Conservation (phyloP, 768 basidiomycete species). For the Tricholoma furcatifolium region DNA sequence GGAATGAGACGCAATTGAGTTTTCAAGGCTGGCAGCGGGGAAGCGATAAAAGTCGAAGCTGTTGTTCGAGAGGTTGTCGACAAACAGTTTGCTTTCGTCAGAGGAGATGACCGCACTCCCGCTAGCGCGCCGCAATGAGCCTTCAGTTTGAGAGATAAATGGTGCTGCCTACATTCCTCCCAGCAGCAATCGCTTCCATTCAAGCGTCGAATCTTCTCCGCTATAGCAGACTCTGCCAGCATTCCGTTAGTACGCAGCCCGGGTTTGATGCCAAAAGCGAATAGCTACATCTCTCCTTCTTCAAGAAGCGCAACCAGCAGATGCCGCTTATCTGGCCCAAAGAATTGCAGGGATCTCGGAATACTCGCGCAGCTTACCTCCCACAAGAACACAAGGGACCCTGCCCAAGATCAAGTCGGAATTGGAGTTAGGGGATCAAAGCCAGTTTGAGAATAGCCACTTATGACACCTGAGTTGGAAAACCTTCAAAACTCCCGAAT, state of each 20-base stretch:
- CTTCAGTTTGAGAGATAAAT: neutral
- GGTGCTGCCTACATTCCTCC: constrained; percentile 10
- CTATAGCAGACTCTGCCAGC: neutral
- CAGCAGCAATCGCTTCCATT: neutral
- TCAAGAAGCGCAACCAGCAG: neutral
- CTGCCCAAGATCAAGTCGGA: too few relatives aligned
- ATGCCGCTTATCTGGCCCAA: neutral
- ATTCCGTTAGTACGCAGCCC: neutral
- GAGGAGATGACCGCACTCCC: constrained; percentile 9
- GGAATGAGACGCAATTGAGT: constrained; percentile 1
- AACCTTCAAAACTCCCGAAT: neutral
- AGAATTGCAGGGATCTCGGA: neutral
- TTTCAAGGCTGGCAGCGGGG: neutral
- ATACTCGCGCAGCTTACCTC: neutral
- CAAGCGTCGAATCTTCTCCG: neutral
- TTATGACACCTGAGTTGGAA: neutral
- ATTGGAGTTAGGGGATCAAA: neutral
- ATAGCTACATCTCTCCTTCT: neutral
- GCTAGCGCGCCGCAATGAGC: constrained; percentile 1
- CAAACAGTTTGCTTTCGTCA: constrained; percentile 6
- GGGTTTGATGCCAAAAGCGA: neutral
- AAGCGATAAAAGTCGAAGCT: constrained; percentile 6
- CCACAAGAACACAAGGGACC: neutral
- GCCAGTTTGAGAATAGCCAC: neutral
- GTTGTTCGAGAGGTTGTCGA: constrained; percentile 12